A percentile compares a stretch with the other conserved stretches of the same genome.
These are phyloP conservation scores for Chaetothyriales sp. DNA, from an alignment of 2,329 filamentous ascomycete genomes.

Conservation along the genomic window DNA sequence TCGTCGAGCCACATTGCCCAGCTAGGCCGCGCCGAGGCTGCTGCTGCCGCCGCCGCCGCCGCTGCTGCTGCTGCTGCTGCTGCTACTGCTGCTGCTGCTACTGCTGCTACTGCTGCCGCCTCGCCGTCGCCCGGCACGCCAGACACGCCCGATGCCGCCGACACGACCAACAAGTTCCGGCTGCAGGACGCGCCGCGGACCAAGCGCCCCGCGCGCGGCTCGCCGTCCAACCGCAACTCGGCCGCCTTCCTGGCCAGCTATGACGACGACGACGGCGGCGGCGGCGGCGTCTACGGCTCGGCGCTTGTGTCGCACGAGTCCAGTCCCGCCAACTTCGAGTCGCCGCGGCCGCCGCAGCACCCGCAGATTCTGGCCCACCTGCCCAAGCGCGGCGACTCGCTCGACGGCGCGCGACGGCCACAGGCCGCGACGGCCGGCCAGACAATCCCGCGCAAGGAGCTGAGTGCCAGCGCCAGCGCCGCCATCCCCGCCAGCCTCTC, in stretches of 20 bases:
- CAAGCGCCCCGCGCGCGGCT: constrained; percentile 53
- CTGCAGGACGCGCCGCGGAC: background rate
- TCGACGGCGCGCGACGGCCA: constrained; percentile 27
- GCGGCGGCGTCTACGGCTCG: constrained; percentile 20
- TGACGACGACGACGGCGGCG: constrained; percentile 17
- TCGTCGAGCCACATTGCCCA: constrained; percentile 2
- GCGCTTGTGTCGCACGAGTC: constrained; percentile 48
- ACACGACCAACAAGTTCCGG: constrained; percentile 7
- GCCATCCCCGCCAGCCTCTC: constrained; percentile 24
- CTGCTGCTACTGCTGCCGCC: background rate
- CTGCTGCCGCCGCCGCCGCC: background rate
- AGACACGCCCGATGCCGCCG: constrained; percentile 3
- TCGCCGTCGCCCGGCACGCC: background rate
- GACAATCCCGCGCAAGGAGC: background rate
- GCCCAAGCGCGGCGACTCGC: constrained; percentile 48
- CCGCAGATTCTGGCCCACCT: constrained; percentile 22
- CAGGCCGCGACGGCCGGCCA: constrained; percentile 25
- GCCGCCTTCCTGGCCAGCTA: constrained; percentile 8
- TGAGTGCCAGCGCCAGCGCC: constrained; percentile 5
- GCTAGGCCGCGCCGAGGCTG: background rate
- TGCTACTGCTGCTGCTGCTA: background rate
- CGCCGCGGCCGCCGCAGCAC: constrained; percentile 24
- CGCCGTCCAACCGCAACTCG: background rate
- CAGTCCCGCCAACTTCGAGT: constrained; percentile 32
- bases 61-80: background rate